Percentiles rank a stretch among this genome's conserved stretches.
Evolutionary conservation across 1,284 basidiomycete genomes (phyloP).

Genomic region (Rhodotorula sp.): DNA sequence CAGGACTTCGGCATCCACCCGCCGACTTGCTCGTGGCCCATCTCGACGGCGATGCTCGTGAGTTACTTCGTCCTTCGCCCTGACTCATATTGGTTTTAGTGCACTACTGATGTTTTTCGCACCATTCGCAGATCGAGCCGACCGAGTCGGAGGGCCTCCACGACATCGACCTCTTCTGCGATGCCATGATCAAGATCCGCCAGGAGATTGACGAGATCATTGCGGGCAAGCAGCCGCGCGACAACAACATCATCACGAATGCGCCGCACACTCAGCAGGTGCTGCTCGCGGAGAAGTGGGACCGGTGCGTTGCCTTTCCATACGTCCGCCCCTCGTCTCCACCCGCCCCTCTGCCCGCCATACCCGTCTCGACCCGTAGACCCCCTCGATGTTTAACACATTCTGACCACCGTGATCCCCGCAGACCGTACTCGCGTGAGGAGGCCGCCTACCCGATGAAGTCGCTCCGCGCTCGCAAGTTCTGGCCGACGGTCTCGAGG

Average conservation of each 20-base stretch:
- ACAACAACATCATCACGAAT: slow-evolving; percentile 88
- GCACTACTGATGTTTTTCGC: not conserved
- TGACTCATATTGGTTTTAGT: no score
- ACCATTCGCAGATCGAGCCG: slow-evolving; percentile 69
- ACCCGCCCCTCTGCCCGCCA: no score
- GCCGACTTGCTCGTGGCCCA: slow-evolving; percentile 91
- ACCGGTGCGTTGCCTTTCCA: slow-evolving; percentile 60
- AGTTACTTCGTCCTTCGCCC: not conserved
- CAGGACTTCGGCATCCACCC: slow-evolving; percentile 79
- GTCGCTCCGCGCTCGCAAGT: slow-evolving; percentile 77
- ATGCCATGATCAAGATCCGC: slow-evolving; percentile 94
- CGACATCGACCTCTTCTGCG: slow-evolving; percentile 89
- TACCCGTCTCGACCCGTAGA: no score
- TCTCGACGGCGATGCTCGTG: slow-evolving; percentile 75
- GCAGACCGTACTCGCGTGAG: slow-evolving; percentile 78
- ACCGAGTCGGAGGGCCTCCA: slow-evolving; percentile 89
- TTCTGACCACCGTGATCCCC: not conserved
- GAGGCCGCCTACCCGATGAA: slow-evolving; percentile 79
- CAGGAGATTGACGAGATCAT: slow-evolving; percentile 85
- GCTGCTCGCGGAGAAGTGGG: slow-evolving; percentile 74
- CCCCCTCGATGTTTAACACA: not conserved
- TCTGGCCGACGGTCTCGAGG: slow-evolving; percentile 87
- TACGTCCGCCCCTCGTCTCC: not conserved
- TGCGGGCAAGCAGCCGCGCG: slow-evolving; percentile 75
- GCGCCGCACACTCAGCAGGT: slow-evolving; percentile 85